These are phyloP conservation scores for Candida cerambycidarum DNA, from an alignment of 805 yeast species.

Conservation along the genomic window DNA sequence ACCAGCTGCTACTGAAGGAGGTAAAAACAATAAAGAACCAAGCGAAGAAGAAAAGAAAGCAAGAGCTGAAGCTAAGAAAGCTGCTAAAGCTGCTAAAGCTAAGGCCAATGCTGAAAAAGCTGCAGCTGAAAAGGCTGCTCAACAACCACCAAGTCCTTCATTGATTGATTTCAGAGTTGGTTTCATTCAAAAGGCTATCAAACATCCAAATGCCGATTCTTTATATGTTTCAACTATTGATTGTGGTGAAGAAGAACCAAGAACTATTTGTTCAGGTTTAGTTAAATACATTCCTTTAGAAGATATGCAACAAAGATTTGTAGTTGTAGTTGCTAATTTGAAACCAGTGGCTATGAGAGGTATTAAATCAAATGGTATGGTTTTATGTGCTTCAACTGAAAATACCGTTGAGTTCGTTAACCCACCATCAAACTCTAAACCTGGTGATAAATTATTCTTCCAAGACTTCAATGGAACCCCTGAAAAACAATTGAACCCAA, in stretches of 20 bases:
- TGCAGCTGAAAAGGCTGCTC: constrained; percentile 52
- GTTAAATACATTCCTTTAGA: constrained; percentile 87
- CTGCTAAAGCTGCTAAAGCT: constrained; percentile 62
- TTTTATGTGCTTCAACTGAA: constrained; percentile 84
- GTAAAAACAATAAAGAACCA: constrained; percentile 20
- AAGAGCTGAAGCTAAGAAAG: constrained; percentile 59
- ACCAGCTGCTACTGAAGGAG: constrained; percentile 15
- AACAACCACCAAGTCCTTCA: constrained; percentile 74
- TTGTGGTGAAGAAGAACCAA: constrained; percentile 94
- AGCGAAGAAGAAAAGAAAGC: constrained; percentile 45
- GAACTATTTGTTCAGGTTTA: constrained; percentile 97
- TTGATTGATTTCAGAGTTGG: constrained; percentile 94
- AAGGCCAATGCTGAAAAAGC: constrained; percentile 53
- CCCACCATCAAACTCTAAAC: constrained; percentile 89
- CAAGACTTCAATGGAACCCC: constrained; percentile 89
- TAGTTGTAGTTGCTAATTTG: constrained; percentile 89
- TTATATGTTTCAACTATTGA: constrained; percentile 95
- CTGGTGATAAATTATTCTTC: constrained; percentile 96
- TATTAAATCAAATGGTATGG: constrained; percentile 94
- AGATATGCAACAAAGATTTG: constrained; percentile 92
- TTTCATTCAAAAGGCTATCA: constrained; percentile 91
- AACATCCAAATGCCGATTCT: constrained; percentile 97
- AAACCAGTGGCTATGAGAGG: constrained; percentile 99
- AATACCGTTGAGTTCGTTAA: constrained; percentile 82
- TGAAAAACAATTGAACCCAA: constrained; percentile 90